These are phyloP conservation scores for Patellaria atrata DNA, from an alignment of 495 filamentous ascomycete species.

Conservation along the genomic window DNA sequence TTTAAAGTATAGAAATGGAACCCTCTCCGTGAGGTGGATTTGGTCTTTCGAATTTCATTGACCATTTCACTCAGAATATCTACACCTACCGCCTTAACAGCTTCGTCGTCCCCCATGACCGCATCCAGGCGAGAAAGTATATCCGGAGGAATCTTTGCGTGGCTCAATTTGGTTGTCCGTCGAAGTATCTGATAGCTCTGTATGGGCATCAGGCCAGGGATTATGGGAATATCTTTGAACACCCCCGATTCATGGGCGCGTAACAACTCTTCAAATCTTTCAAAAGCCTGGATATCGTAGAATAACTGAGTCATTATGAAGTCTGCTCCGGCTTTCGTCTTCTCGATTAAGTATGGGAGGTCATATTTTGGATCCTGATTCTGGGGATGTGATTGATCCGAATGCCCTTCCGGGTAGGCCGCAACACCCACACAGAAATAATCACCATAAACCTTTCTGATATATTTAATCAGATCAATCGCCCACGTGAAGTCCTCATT, in stretches of 20 bases:
- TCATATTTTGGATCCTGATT: slow-evolving; percentile 68
- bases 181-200: slow-evolving; percentile 94
- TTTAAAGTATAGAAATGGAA: slow-evolving; percentile 98
- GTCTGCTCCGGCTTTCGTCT: slow-evolving; percentile 81
- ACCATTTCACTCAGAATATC: slow-evolving; percentile 58
- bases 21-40: slow-evolving; percentile 45
- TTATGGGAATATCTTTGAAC: slow-evolving; percentile 80
- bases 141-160: slow-evolving; percentile 60
- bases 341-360: slow-evolving; percentile 81
- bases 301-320: slow-evolving; percentile 99
- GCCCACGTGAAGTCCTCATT: slow-evolving; percentile 82
- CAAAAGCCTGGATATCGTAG: slow-evolving; percentile 75
- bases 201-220: slow-evolving; percentile 93
- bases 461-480: slow-evolving; percentile 80
- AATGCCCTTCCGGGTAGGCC: slow-evolving; percentile 88
- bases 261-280: slow-evolving; percentile 60
- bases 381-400: slow-evolving; percentile 71
- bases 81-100: slow-evolving; percentile 58
- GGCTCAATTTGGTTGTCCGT: slow-evolving; percentile 86
- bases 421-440: slow-evolving; percentile 97
- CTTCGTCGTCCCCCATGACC: slow-evolving; percentile 79
- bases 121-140: slow-evolving; percentile 60
- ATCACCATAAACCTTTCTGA: slow-evolving; percentile 68
- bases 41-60: slow-evolving; percentile 49
- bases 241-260: slow-evolving; percentile 70